Percentiles rank a stretch among this genome's conserved stretches.
These are phyloP conservation scores for Brasilioporus rufonigricans DNA, from an alignment of 768 basidiomycete genomes.

Conservation along the genomic window DNA sequence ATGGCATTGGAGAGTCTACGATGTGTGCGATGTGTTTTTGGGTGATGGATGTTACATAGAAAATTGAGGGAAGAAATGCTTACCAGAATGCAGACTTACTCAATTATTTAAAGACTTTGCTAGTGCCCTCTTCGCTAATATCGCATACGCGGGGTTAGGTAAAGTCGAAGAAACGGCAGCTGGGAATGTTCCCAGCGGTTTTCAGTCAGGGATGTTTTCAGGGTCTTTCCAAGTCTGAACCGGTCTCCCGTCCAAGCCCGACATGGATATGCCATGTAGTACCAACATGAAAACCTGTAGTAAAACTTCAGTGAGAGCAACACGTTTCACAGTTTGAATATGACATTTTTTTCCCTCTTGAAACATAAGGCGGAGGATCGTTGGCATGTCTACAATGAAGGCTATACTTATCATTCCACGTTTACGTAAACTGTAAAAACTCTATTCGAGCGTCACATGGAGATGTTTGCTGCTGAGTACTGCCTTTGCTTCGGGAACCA, in stretches of 20 bases:
- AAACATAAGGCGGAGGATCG: not conserved
- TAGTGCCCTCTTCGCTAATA: constrained; percentile 17
- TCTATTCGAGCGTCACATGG: constrained; percentile 44
- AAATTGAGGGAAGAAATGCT: not conserved
- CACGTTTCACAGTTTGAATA: not conserved
- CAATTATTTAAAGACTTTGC: constrained; percentile 24
- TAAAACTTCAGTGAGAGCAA: not conserved
- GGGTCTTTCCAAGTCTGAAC: constrained; percentile 5
- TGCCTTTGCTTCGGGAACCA: constrained; percentile 71
- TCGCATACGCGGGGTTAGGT: constrained; percentile 12
- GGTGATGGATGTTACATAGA: constrained; percentile 17
- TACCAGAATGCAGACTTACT: not conserved
- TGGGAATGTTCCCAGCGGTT: constrained; percentile 2
- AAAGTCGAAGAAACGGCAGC: constrained; percentile 6
- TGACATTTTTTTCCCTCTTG: not conserved
- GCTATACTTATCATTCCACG: not conserved
- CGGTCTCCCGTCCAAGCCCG: not conserved
- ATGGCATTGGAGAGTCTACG: constrained; percentile 19
- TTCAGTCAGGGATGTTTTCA: constrained; percentile 6
- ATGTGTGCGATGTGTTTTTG: not conserved
- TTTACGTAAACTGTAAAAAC: not conserved
- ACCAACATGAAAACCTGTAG: not conserved
- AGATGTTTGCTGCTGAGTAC: constrained; percentile 69
- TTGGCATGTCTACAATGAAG: not conserved
- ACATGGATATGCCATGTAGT: not conserved